Evolutionary conservation across 2,329 filamentous ascomycete genomes (phyloP), one percentile per base, ranked within the genome.

Genomic region (Helminthosporium solani): DNA sequence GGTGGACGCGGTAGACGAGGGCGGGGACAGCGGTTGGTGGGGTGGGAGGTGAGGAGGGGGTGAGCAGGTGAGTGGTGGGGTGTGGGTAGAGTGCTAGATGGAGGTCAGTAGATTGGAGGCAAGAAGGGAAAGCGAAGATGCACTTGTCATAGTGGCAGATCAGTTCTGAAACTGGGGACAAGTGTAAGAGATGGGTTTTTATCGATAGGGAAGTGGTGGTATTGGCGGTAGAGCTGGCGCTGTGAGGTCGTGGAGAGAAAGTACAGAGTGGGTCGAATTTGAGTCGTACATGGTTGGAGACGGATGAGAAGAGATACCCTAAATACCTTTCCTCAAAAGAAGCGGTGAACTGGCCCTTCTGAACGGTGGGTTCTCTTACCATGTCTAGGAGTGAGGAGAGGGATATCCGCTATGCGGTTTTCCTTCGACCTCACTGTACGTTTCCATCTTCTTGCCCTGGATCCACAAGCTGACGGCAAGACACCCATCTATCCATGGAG

Each of bases 1-100:
- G 60, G 37, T 69, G 62, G 3, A 68, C 52, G 20, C 66, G 64
- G 53, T 65, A 69, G 45, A 69, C 61, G 5, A 56, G 35, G 7
- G 53, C 5, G 1, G 65, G 65, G 31, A 68, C 56, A 20, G 46
- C 40, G 16, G 55, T 52, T 50, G 40, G 7, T 53, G 19, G 44
- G 40, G 6, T 28, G 3, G 6, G 37, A 15, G 25, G 51, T 30
- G 15, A 38, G 7, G 25, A 16, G 36, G 19, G 39, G 40, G 30
- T 42, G 15, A 12, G 39, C 37, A 37, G 39, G 20, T 44, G 27
- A 11, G 11, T 15, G 16, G 15, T 28, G 16, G 21, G 31, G 18
- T 43, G 27, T 30, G 37, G 3, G 37, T 18, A 31, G 5, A 35
- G 4, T 8, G 16, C 33, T 35, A 16, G n/a, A 20, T 15, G 27